Base-by-base conservation (phyloP, 805 yeast genomes). In the Saccharomycopsis olivae region DNA sequence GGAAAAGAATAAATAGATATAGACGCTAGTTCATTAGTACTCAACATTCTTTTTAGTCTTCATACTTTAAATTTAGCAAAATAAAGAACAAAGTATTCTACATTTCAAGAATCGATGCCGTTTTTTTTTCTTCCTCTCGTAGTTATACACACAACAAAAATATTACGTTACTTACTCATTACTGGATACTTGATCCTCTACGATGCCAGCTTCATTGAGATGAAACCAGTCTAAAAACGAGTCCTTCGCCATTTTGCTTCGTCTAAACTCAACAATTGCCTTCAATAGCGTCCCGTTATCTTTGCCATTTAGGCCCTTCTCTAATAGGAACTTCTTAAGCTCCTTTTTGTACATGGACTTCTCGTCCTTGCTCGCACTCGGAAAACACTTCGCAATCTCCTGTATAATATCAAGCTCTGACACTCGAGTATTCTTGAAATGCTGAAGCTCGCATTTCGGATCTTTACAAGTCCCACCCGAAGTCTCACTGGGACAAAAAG, bases 401-500 rank as follows among this genome's bases (percentile, higher is more conserved):
- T 24, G 20, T 16, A 38, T 31, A 11, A 37, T 33, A 21, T 38
- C 41, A 4, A 23, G n/a, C 11, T 29, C 36, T 5, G 39, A 28
- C 14, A 39, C 33, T 9, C 31, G 33, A n/a, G 45, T 35, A 14
- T 45, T 47, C 4, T 36, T 35, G 29, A 49, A 39, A 40, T 53
- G 56, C 15, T 46, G 36, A 27, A 17, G 28, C 5, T 25, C 23
- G 32, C 55, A 52, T 5, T 28, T 23, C 6, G 32, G 17, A 24
- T 43, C 44, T 17, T 34, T 24, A 35, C 56, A 52, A 3, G 15
- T 24, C 3, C 43, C 41, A 5, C 46, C 46, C 41, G 35, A n/a
- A 18, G 29, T 25, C 15, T 38, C 43, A 10, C n/a, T 27, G 32
- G 36, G 29, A 30, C 48, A 44, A 23, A 44, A 36, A n/a, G 39